Evolutionary conservation across 768 basidiomycete species (phyloP), one percentile per base, ranked within the genome.

Genomic region (Trametes gibbosa): DNA sequence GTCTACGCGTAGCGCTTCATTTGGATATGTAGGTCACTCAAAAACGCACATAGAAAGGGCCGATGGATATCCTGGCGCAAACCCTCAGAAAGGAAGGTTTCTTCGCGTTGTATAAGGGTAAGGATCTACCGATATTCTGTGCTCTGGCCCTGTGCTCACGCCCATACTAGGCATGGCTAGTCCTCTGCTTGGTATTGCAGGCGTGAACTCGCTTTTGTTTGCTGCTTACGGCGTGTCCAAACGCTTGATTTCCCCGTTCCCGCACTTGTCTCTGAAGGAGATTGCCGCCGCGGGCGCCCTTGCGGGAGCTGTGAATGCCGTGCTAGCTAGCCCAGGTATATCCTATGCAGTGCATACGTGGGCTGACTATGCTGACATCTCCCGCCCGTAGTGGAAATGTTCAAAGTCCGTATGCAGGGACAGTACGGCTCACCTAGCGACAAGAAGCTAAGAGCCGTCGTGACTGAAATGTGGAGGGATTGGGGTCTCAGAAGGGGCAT

Each of bases 391-490:
- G 92, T 94, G 50, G 97, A 99, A 74, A 92, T 98, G 90, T 98
- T 98, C 78, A 98, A 99, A 74, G 92, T 98, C 27, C 83, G 92
- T 17, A 97, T 97, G 96, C 95, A 97, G 73, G 95, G 90, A 7
- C 92, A 98, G 70, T 96, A 97, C 65, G 96, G 95, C 12, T 80
- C 78, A 3, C 78, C 84, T 13, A 79, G 81, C 9, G 95, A 98
- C 70, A 89, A 95, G 72, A 81, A 84, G 40, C 77, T 99, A 25
- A 75, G 87, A 35, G 79, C 76, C 8, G 80, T 98, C 10, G 84
- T 83, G 16, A 76, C 74, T 21, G 94, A 95, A 63, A 92, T 95
- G 87, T 97, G 92, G 88, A 73, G 69, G 25, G 76, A 92, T 60
- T 94, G 88, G 81, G 96, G 97, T 0, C 86, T 98, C 62, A 75